phyloP scores from a whole-genome alignment of 805 yeast genomes.

The Nakazawaea holstii region DNA sequence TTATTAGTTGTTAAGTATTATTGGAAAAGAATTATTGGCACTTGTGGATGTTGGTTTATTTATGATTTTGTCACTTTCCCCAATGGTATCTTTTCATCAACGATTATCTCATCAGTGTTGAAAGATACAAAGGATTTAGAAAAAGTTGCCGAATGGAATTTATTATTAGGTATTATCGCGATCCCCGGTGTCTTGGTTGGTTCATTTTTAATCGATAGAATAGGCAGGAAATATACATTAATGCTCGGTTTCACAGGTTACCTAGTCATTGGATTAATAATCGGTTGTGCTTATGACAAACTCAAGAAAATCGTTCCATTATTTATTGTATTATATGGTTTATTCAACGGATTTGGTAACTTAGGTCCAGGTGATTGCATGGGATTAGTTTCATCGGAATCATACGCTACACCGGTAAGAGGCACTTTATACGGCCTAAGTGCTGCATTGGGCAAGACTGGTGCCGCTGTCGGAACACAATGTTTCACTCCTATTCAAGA shows the following conservation, averaged over 20 bases:
- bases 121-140: slow-evolving; percentile 36
- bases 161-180: slow-evolving; percentile 57
- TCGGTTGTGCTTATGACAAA: slow-evolving; percentile 58
- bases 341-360: slow-evolving; percentile 66
- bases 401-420: slow-evolving; percentile 71
- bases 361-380: slow-evolving; percentile 76
- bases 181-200: slow-evolving; percentile 73
- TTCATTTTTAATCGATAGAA: slow-evolving; percentile 54
- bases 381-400: slow-evolving; percentile 64
- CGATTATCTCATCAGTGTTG: slow-evolving; percentile 54
- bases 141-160: slow-evolving; percentile 67
- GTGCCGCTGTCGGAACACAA: slow-evolving; percentile 80
- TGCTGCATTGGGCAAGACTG: slow-evolving; percentile 79
- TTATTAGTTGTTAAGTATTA: slow-evolving; percentile 56
- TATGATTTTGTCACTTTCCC: slow-evolving; percentile 82
- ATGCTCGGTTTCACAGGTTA: slow-evolving; percentile 70
- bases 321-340: slow-evolving; percentile 68
- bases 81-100: slow-evolving; percentile 62
- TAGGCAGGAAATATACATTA: slow-evolving; percentile 70
- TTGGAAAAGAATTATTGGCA: slow-evolving; percentile 65
- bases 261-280: slow-evolving; percentile 64
- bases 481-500: slow-evolving; percentile 63
- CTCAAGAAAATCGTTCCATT: slow-evolving; percentile 52
- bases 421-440: slow-evolving; percentile 72
- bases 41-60: slow-evolving; percentile 73